Percentiles rank a stretch among this genome's conserved stretches.
phyloP scores from a whole-genome alignment of 768 basidiomycete species.

The Amanita brunnescens region DNA sequence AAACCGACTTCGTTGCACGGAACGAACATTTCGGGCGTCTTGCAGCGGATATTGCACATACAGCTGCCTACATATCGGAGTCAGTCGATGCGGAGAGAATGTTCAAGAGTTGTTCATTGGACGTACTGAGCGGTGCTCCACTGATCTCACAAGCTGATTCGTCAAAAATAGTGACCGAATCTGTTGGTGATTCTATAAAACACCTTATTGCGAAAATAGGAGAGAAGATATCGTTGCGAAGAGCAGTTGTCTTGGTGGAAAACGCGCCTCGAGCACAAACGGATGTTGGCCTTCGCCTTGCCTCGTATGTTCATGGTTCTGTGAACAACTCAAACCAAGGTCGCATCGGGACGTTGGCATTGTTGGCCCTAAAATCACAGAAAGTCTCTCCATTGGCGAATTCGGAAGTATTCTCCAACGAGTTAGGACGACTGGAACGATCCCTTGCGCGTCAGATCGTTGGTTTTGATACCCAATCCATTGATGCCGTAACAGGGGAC shows the following conservation, averaged over 20 bases:
- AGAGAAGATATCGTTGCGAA: constrained; percentile 65
- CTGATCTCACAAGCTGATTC: constrained; percentile 38
- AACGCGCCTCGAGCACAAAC: constrained; percentile 30
- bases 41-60: constrained; percentile 74
- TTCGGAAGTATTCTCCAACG: constrained; percentile 41
- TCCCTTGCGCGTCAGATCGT: constrained; percentile 79
- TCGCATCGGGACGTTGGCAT: constrained; percentile 49
- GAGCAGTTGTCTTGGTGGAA: constrained; percentile 42
- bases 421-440: constrained; percentile 58
- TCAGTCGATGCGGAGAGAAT: constrained; percentile 20
- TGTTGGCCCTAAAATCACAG: constrained; percentile 44
- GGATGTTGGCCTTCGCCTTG: constrained; percentile 33
- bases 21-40: constrained; percentile 76
- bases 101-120: constrained; percentile 44
- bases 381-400: constrained; percentile 34
- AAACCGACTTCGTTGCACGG: constrained; percentile 92
- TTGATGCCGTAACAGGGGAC: constrained; percentile 25
- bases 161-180: constrained; percentile 27
- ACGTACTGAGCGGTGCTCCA: constrained; percentile 50
- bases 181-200: constrained; percentile 56
- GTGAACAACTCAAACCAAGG: constrained; percentile 40
- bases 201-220: constrained; percentile 69
- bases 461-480: constrained; percentile 62
- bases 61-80: constrained; percentile 64
- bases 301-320: constrained; percentile 57